phyloP scores from a whole-genome alignment of 257 asterid genomes.

The Echium plantagineum region DNA sequence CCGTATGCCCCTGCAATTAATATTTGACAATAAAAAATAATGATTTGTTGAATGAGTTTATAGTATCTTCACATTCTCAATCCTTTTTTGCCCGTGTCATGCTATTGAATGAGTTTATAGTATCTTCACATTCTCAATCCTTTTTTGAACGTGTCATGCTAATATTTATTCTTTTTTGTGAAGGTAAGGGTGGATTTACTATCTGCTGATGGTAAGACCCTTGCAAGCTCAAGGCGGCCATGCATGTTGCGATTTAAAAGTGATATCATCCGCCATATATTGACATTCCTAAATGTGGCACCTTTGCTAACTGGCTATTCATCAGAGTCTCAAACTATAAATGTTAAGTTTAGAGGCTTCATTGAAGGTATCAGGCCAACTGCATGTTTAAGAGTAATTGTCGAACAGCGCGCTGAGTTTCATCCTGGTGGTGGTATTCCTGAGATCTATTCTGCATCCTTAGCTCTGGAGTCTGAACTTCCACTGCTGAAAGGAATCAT shows the following conservation, averaged over 20 bases:
- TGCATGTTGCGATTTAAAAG: conserved; percentile 76
- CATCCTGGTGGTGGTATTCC: conserved; percentile 66
- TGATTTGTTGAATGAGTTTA: background rate
- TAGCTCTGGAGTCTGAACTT: conserved; percentile 58
- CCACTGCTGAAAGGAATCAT: conserved; percentile 43
- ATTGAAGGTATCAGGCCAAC: conserved; percentile 58
- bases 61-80: background rate
- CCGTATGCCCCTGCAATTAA: too few species aligned
- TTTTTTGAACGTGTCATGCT: background rate
- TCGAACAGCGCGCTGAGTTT: conserved; percentile 76
- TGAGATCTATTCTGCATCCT: conserved; percentile 61
- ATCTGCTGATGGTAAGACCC: conserved; percentile 38
- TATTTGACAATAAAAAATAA: too few species aligned
- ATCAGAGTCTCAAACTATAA: conserved; percentile 63
- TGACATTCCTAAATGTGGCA: conserved; percentile 53
- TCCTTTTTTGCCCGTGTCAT: background rate
- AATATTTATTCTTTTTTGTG: background rate
- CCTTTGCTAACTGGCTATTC: conserved; percentile 64
- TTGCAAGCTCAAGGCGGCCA: conserved; percentile 54
- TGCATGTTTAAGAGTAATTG: conserved; percentile 47
- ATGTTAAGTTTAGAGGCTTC: conserved; percentile 40
- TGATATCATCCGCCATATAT: conserved; percentile 52
- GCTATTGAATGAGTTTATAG: too few species aligned
- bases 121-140: background rate
- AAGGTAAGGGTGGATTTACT: conserved; percentile 80